Evolutionary conservation across 441 rosid species (phyloP).

Genomic region (Kokia cookei): DNA sequence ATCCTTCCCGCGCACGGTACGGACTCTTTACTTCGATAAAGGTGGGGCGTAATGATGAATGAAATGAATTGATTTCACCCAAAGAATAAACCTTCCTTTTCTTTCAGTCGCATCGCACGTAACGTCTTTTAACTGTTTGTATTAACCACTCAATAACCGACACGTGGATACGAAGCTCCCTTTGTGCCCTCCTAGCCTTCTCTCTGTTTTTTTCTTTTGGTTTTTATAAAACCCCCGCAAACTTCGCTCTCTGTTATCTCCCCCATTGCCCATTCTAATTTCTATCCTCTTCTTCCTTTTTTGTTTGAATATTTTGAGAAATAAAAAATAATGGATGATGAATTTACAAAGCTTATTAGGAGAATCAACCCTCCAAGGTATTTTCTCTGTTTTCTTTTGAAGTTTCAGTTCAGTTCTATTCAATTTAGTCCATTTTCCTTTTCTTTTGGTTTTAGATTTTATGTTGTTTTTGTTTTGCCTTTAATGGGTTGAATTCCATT

Average conservation of each 20-base stretch:
- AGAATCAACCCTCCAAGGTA: slow-evolving; percentile 57
- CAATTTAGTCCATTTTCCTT: not conserved
- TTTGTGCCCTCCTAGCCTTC: not conserved
- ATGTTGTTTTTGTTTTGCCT: not conserved
- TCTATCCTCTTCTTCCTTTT: not conserved
- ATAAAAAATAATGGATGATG: slow-evolving; percentile 30
- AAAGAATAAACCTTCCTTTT: not conserved
- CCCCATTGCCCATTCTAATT: not conserved
- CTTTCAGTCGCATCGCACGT: not conserved
- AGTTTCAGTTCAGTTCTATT: not conserved
- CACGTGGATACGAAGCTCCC: not conserved
- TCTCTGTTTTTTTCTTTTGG: not conserved
- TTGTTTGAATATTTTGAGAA: not conserved
- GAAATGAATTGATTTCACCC: not conserved
- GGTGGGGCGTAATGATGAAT: not conserved
- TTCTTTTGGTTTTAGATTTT: not conserved
- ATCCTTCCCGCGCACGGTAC: not conserved
- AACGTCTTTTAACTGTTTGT: slow-evolving; percentile 1
- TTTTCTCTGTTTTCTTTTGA: not conserved
- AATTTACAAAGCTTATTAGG: slow-evolving; percentile 43
- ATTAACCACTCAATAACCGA: not conserved
- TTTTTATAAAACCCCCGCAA: not conserved
- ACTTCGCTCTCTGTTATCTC: not conserved
- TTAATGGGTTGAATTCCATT: not conserved
- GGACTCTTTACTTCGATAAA: not conserved